A percentile compares a stretch with the other conserved stretches of the same genome.
Evolutionary conservation across 257 asterid species (phyloP).

Genomic region (Craterostigma plantagineum): DNA sequence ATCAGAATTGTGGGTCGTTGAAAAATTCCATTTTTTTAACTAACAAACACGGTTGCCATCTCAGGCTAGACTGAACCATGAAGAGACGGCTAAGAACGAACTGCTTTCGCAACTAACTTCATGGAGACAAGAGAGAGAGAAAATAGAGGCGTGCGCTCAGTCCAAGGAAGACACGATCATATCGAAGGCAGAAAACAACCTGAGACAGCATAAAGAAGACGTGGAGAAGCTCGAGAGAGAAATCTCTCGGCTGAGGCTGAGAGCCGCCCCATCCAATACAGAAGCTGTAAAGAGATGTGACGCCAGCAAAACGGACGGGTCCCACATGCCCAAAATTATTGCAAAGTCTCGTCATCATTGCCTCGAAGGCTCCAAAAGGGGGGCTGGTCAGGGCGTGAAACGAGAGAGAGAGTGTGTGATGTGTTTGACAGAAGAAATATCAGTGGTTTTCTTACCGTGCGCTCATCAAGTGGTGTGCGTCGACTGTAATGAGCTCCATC

Average conservation of each 20-base stretch:
- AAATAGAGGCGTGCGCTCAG: conserved; percentile 29
- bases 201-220: conserved; percentile 32
- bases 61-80: conserved; percentile 39
- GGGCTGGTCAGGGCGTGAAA: conserved; percentile 22
- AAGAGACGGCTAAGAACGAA: conserved; percentile 28
- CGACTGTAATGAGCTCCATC: conserved; percentile 53
- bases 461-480: conserved; percentile 64
- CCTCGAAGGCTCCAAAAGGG: conserved; percentile 7
- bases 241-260: conserved; percentile 41
- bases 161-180: conserved; percentile 33
- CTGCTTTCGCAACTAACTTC: conserved; percentile 22
- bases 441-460: conserved; percentile 58
- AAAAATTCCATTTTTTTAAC: neutral
- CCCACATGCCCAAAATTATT: too few species aligned
- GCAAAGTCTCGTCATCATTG: too few species aligned
- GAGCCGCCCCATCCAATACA: conserved; percentile 38
- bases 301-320: too few species aligned
- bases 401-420: conserved; percentile 65
- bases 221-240: conserved; percentile 37
- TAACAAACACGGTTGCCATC: conserved; percentile 5
- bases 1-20: neutral
- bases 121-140: conserved; percentile 33
- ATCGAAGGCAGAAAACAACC: conserved; percentile 35
- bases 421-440: conserved; percentile 73
- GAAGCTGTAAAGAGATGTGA: conserved; percentile 45